Evolutionary conservation across 2,329 filamentous ascomycete species (phyloP).

Genomic region (Pseudogymnoascus sp.): DNA sequence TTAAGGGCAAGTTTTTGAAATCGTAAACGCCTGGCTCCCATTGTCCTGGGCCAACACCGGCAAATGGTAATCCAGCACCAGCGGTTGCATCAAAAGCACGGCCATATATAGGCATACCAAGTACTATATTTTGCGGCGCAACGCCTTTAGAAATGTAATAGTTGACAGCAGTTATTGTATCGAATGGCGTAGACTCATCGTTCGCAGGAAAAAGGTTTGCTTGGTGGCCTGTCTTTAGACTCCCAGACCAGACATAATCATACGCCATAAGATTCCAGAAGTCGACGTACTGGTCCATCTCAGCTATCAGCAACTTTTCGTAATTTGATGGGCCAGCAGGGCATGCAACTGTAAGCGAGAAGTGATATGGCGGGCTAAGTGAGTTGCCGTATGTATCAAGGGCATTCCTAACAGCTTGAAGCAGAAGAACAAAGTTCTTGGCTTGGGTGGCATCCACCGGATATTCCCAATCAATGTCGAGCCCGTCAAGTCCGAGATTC

Average conservation of each 20-base stretch:
- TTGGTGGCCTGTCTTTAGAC: constrained; percentile 39
- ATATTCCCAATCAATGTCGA: constrained; percentile 23
- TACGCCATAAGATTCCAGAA: constrained; percentile 61
- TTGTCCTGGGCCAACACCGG: constrained; percentile 56
- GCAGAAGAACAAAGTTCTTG: constrained; percentile 23
- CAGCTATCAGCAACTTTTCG: constrained; percentile 35
- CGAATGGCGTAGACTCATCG: constrained; percentile 59
- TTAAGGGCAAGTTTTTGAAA: constrained; percentile 63
- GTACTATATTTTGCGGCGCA: constrained; percentile 54
- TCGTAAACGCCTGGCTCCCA: constrained; percentile 74
- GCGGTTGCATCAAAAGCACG: constrained; percentile 56
- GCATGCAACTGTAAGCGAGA: constrained; percentile 44
- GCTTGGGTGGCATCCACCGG: constrained; percentile 14
- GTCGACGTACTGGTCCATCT: constrained; percentile 42
- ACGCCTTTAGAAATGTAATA: constrained; percentile 58
- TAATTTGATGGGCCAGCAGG: constrained; percentile 42
- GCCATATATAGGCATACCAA: constrained; percentile 75
- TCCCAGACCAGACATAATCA: constrained; percentile 50
- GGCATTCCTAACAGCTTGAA: constrained; percentile 27
- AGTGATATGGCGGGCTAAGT: constrained; percentile 38
- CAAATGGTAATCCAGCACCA: constrained; percentile 55
- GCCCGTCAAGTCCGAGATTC: constrained; percentile 19
- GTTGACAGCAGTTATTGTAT: constrained; percentile 53
- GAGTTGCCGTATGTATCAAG: constrained; percentile 40
- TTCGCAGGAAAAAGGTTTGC: constrained; percentile 55